Conservation (phyloP, 129 eudicot genomes). For the Silybum marianum region DNA sequence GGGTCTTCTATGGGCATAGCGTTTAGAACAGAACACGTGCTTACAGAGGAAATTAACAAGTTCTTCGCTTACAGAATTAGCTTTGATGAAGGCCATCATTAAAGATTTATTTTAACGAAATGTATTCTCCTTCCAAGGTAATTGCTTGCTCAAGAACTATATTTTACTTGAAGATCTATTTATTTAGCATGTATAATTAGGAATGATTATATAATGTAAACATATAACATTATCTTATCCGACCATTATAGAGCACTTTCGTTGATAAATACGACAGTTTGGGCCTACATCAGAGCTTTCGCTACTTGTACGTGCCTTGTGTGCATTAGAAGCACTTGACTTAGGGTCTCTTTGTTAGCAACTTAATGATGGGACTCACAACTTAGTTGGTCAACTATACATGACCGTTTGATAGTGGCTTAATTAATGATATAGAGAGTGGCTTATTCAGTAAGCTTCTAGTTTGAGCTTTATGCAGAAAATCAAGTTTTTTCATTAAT, state of each 20-base stretch:
- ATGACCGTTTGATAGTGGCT: too few species aligned
- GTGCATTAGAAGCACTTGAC: background rate
- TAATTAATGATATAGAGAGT: too few species aligned
- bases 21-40: conserved; percentile 47
- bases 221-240: background rate
- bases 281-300: conserved; percentile 5
- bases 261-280: conserved; percentile 1
- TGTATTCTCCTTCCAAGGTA: conserved; percentile 21
- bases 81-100: conserved; percentile 22
- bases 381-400: too few species aligned
- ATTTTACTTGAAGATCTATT: background rate
- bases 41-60: conserved; percentile 54
- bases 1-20: conserved; percentile 83
- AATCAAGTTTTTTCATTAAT: too few species aligned
- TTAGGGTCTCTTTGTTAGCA: background rate
- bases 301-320: conserved; percentile 17
- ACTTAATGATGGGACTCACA: too few species aligned
- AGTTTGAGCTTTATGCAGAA: too few species aligned
- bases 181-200: conserved; percentile 1
- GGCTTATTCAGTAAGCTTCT: too few species aligned
- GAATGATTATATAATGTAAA: background rate
- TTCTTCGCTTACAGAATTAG: conserved; percentile 62
- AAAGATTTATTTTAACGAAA: background rate
- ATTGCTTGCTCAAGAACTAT: background rate
- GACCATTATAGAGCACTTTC: conserved; percentile 1